Evolutionary conservation across 305 asterid genomes (phyloP).

Genomic region (Withania somnifera): DNA sequence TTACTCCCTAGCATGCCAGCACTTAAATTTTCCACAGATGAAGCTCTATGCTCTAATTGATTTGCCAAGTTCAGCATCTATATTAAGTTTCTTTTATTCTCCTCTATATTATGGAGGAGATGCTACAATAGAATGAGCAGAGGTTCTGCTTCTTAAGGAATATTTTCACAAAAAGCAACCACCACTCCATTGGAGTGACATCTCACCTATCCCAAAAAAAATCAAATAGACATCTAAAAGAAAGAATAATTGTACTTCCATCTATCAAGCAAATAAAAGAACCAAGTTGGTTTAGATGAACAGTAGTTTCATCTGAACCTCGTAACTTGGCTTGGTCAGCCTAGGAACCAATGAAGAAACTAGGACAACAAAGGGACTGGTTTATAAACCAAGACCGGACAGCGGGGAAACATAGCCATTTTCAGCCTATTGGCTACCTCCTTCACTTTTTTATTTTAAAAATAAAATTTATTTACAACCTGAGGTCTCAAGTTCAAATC

Average conservation of each 20-base stretch:
- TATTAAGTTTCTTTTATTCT: too few species aligned
- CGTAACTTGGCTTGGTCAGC: not conserved
- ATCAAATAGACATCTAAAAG: not conserved
- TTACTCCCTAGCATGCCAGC: not conserved
- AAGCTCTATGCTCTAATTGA: not conserved
- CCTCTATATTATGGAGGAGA: not conserved
- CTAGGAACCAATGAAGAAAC: not conserved
- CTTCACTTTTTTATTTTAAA: too few species aligned
- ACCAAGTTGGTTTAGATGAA: too few species aligned
- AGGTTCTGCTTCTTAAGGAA: not conserved
- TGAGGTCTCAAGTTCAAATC: too few species aligned
- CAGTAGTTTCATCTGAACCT: too few species aligned
- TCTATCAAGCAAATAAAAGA: not conserved
- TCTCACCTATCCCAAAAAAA: not conserved
- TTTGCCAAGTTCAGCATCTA: not conserved
- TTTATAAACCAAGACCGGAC: too few species aligned
- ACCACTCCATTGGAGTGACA: not conserved
- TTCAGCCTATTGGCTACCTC: too few species aligned
- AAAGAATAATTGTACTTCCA: not conserved
- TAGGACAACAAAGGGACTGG: not conserved
- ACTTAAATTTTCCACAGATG: not conserved
- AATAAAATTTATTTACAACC: too few species aligned
- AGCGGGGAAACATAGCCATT: too few species aligned
- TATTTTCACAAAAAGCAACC: not conserved
- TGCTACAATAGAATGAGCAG: not conserved